Evolutionary conservation across 2,329 filamentous ascomycete genomes (phyloP), one percentile per base, ranked within the genome.

Genomic region (Penicillium sp.): DNA sequence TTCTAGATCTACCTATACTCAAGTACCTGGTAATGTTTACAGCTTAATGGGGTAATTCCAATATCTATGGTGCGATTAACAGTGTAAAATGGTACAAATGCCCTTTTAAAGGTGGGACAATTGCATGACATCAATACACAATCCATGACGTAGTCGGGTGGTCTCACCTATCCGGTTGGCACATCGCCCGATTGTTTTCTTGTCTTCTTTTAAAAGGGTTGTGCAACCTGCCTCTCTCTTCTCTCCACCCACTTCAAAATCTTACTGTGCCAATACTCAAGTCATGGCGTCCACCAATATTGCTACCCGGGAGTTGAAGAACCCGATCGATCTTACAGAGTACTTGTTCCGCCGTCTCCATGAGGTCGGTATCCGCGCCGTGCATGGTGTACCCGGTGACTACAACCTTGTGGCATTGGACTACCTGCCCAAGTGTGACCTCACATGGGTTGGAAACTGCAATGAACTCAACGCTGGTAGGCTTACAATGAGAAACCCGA

Each of bases 351-450:
- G 70, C 24, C 74, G 80, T 45, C 70, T 82, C 14, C 68, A 75
- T 53, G 72, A 82, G 62, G 71, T 80, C 29, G 80, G 80, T 16
- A 70, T 82, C 36, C 71, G 74, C 41, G 72, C 77, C 6, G 69
- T 82, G 27, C 79, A 82, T 63, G 81, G 81, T 31, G 72, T 83
- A 16, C 81, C 81, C 24, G 81, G 74, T 16, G 88, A 91, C 72
- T 90, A 88, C 75, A 90, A 90, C 68, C 79, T 90, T 45, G 75
- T 76, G 9, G 79, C 81, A 24, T 73, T 86, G 50, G 83, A 86
- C 67, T 84, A 84, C 62, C 68, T 86, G 16, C 73, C 79, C 22
- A 81, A 81, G 52, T 74, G 71, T 45, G 82, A 77, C 13, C 70
- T 86, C 21, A 68, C 77, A 43, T 86, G 83, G 83, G 80, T 84